Base-by-base conservation (phyloP, 2,329 filamentous ascomycete species). In the Paraphaeosphaeria sporulosa region DNA sequence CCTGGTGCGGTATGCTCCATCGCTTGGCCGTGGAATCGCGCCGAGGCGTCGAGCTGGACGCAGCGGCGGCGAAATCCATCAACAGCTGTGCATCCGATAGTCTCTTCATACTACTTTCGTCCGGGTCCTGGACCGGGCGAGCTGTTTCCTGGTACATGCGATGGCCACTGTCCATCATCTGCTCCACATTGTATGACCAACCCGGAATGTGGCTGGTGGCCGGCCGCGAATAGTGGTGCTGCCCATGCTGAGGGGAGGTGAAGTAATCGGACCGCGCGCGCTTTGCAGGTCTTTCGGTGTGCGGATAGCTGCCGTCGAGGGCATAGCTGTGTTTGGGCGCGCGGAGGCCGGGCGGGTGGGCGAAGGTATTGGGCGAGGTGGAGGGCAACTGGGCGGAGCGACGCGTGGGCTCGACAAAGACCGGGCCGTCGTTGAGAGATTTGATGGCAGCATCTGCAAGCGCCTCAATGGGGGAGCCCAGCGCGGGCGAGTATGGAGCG, bases 221-320 rank as follows among this genome's bases (percentile, higher is more conserved):
- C 17, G 82, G 82, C 59, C 82, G 71, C 36, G 80, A 77, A 34
- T 75, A 77, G 32, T 75, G 71, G 38, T 73, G 70, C 27, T 67
- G 69, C 30, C 71, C 67, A 48, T 78, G 71, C 21, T 79, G 73
- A 25, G 78, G 75, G 19, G 81, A 82, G 17, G 80, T 78, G 54
- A 84, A 76, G 65, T 84, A 80, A 67, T 88, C 87, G 46, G 87
- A 89, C 63, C 86, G 84, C 51, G 85, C 82, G 44, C 87, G 83
- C 74, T 89, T 89, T 21, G 85, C 76, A 4, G 86, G 86, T 49
- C 85, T 81, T 67, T 87, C 82, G 50, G 76, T 70, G 23, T 71
- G 64, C 15, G 55, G 47, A 30, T 59, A 48, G 43, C 42, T 23
- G 48, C 40, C 21, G 17, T 65, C 58, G 42, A 63, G 54, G 15